These are phyloP conservation scores for Aspergillus baeticus DNA, from an alignment of 495 filamentous ascomycete species.

Conservation along the genomic window DNA sequence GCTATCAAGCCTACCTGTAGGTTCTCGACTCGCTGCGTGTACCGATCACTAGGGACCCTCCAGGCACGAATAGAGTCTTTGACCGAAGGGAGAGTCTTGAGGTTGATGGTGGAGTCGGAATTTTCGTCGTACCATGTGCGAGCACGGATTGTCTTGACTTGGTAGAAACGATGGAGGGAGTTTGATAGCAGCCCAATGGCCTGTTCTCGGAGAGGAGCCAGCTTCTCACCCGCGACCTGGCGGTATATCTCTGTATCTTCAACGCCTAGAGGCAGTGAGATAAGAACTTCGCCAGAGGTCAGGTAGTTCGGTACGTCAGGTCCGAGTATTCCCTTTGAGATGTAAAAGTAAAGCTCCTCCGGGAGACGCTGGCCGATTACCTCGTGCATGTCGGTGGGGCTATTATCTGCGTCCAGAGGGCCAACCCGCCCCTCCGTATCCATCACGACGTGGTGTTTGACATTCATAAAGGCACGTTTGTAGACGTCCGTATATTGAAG, in stretches of 20 bases:
- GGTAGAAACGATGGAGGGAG: conserved; percentile 76
- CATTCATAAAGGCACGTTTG: conserved; percentile 74
- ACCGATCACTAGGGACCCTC: conserved; percentile 61
- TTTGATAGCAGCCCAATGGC: conserved; percentile 74
- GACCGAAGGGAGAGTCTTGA: conserved; percentile 61
- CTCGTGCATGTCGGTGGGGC: conserved; percentile 80
- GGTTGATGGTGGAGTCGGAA: conserved; percentile 61
- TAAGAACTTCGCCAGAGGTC: conserved; percentile 69
- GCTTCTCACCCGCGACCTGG: conserved; percentile 66
- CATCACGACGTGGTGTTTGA: conserved; percentile 85
- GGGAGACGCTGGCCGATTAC: conserved; percentile 88
- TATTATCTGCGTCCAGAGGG: conserved; percentile 63
- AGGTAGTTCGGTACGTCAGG: conserved; percentile 79
- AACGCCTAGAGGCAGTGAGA: conserved; percentile 77
- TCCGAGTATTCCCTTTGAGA: conserved; percentile 78
- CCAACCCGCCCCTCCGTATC: conserved; percentile 71
- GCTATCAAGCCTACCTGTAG: conserved; percentile 28
- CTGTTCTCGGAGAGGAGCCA: conserved; percentile 70
- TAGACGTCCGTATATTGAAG: conserved; percentile 80
- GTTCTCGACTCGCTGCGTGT: conserved; percentile 43
- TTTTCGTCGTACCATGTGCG: conserved; percentile 83
- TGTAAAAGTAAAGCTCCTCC: conserved; percentile 88
- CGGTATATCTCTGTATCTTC: conserved; percentile 79
- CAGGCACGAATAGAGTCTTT: conserved; percentile 64
- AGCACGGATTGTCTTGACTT: conserved; percentile 70